Evolutionary conservation across 2,329 filamentous ascomycete genomes (phyloP).

Genomic region (Kalmusia sp.): DNA sequence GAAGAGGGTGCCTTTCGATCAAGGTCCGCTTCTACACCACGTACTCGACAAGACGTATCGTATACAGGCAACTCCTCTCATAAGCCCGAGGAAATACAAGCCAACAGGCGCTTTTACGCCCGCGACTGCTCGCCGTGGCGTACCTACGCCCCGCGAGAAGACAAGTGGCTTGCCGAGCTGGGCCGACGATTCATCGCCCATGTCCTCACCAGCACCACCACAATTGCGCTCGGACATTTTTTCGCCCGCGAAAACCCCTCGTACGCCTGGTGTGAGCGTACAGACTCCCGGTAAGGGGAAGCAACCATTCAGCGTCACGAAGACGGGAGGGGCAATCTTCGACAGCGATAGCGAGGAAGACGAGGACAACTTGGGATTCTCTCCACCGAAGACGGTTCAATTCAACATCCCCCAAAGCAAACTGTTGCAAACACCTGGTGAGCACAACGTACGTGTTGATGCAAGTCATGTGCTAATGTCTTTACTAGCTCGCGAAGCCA

Average conservation of each 20-base stretch:
- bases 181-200: conserved; percentile 55
- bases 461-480: conserved; percentile 14
- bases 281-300: conserved; percentile 67
- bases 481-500: conserved; percentile 75
- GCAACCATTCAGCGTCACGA: conserved; percentile 58
- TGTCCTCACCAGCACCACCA: conserved; percentile 73
- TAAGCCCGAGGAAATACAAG: conserved; percentile 61
- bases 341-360: conserved; percentile 74
- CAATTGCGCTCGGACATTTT: conserved; percentile 87
- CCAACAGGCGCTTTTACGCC: conserved; percentile 48
- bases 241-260: conserved; percentile 69
- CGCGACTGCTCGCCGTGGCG: conserved; percentile 38
- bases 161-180: conserved; percentile 31
- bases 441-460: conserved; percentile 25
- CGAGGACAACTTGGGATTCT: conserved; percentile 64
- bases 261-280: conserved; percentile 85
- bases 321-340: conserved; percentile 58
- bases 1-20: conserved; percentile 48
- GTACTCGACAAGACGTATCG: conserved; percentile 97
- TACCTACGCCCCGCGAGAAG: conserved; percentile 31
- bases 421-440: conserved; percentile 80
- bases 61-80: conserved; percentile 87
- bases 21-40: conserved; percentile 85
- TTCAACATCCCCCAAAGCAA: conserved; percentile 81
- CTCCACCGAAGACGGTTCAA: conserved; percentile 92